These are phyloP conservation scores for Cryptococcus hybrid DNA, from an alignment of 1,284 basidiomycete species.

Conservation along the genomic window DNA sequence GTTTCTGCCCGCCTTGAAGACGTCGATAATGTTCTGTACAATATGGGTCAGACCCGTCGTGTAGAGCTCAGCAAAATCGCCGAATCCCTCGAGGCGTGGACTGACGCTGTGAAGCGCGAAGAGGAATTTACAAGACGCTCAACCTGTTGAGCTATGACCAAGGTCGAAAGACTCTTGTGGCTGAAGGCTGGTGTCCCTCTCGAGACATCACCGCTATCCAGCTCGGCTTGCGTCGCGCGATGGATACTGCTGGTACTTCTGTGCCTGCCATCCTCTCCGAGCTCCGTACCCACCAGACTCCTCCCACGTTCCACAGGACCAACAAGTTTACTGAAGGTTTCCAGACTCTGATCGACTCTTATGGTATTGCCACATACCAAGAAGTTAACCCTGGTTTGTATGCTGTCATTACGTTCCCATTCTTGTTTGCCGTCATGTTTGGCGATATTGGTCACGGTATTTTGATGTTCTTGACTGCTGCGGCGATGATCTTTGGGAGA, in stretches of 20 bases:
- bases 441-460: slow-evolving; percentile 97
- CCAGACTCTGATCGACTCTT: slow-evolving; percentile 97
- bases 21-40: slow-evolving; percentile 84
- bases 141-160: slow-evolving; percentile 95
- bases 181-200: slow-evolving; percentile 97
- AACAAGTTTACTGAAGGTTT: slow-evolving; percentile 98
- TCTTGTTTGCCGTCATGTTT: slow-evolving; percentile 99
- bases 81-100: slow-evolving; percentile 85
- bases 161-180: slow-evolving; percentile 89
- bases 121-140: slow-evolving; percentile 93
- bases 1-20: slow-evolving; percentile 90
- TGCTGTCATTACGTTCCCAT: slow-evolving; percentile 93
- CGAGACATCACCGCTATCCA: slow-evolving; percentile 86
- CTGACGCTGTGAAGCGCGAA: slow-evolving; percentile 91
- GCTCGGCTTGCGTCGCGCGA: slow-evolving; percentile 84
- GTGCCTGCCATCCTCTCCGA: slow-evolving; percentile 92
- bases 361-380: slow-evolving; percentile 92
- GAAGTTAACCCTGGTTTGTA: slow-evolving; percentile 97
- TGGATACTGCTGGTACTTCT: slow-evolving; percentile 89
- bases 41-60: slow-evolving; percentile 81
- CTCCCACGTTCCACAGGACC: slow-evolving; percentile 92
- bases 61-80: slow-evolving; percentile 83
- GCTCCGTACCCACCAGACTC: slow-evolving; percentile 82
- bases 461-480: slow-evolving; percentile 73
- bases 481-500: slow-evolving; percentile 83